Conservation (phyloP, 192 early-diverging fungal genomes). For the Cetraspora pellucida region DNA sequence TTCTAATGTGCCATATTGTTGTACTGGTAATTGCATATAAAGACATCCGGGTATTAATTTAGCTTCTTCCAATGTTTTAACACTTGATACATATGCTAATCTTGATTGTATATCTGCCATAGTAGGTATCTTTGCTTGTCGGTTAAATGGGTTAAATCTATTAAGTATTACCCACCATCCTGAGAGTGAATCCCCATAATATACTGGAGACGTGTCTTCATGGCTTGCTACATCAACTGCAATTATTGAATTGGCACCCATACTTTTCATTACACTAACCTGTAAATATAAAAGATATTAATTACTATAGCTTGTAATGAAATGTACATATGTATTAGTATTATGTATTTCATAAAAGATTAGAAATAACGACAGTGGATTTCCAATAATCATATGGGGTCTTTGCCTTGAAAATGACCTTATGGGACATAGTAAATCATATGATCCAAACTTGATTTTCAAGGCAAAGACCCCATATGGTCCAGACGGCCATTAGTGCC, state of each 20-base stretch:
- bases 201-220: conserved; percentile 92
- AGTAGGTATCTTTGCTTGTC: conserved; percentile 72
- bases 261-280: conserved; percentile 72
- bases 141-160: conserved; percentile 78
- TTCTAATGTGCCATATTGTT: conserved; percentile 84
- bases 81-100: conserved; percentile 90
- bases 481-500: too few species aligned
- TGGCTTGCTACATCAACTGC: conserved; percentile 91
- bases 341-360: too few species aligned
- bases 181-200: conserved; percentile 87
- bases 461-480: too few species aligned
- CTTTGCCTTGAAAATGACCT: too few species aligned
- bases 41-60: conserved; percentile 78
- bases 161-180: conserved; percentile 91
- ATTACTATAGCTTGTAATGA: conserved; percentile 19
- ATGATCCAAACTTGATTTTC: too few species aligned
- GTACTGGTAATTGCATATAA: conserved; percentile 87
- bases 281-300: not conserved
- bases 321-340: too few species aligned
- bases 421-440: too few species aligned
- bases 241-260: conserved; percentile 90
- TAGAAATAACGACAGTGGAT: too few species aligned
- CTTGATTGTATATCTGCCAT: conserved; percentile 94
- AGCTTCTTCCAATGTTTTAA: conserved; percentile 86
- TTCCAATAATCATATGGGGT: too few species aligned